Percentiles rank a stretch among this genome's conserved stretches.
Evolutionary conservation across 805 yeast genomes (phyloP).

Genomic region (Wickerhamiella domercqiae): DNA sequence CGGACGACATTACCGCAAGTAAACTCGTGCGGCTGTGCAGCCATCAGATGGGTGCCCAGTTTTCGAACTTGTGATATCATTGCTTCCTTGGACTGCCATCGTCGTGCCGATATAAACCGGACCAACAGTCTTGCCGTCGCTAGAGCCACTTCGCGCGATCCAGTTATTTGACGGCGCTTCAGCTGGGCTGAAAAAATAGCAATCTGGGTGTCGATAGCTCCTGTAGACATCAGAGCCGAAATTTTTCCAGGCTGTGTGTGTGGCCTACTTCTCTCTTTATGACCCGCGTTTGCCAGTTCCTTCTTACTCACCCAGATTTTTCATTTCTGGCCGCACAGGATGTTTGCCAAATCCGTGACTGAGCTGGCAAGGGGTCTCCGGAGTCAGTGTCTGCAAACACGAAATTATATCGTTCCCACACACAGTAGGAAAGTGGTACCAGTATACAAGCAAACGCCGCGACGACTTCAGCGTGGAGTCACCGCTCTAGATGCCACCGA

Average conservation of each 20-base stretch:
- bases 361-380: too few relatives aligned
- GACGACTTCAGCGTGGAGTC: slow-evolving; percentile 21
- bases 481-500: slow-evolving; percentile 31
- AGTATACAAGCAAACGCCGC: slow-evolving; percentile 23
- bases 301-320: too few relatives aligned
- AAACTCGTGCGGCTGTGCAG: slow-evolving; percentile 80
- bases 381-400: too few relatives aligned
- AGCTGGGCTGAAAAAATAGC: slow-evolving; percentile 28
- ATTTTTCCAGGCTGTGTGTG: not conserved
- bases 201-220: slow-evolving; percentile 21
- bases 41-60: slow-evolving; percentile 49
- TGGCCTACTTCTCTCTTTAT: too few relatives aligned
- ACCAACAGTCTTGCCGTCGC: slow-evolving; percentile 76
- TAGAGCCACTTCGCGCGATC: slow-evolving; percentile 69
- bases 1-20: slow-evolving; percentile 83
- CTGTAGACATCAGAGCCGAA: slow-evolving; percentile 16
- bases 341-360: too few relatives aligned
- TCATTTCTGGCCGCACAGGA: too few relatives aligned
- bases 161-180: slow-evolving; percentile 71
- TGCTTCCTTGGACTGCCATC: slow-evolving; percentile 71
- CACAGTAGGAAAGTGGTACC: slow-evolving; percentile 22
- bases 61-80: slow-evolving; percentile 55
- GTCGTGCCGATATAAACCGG: slow-evolving; percentile 74
- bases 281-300: too few relatives aligned
- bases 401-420: slow-evolving; percentile 29